Evolutionary conservation across 2,329 filamentous ascomycete species (phyloP).

Genomic region (Ustilaginoidea virens): DNA sequence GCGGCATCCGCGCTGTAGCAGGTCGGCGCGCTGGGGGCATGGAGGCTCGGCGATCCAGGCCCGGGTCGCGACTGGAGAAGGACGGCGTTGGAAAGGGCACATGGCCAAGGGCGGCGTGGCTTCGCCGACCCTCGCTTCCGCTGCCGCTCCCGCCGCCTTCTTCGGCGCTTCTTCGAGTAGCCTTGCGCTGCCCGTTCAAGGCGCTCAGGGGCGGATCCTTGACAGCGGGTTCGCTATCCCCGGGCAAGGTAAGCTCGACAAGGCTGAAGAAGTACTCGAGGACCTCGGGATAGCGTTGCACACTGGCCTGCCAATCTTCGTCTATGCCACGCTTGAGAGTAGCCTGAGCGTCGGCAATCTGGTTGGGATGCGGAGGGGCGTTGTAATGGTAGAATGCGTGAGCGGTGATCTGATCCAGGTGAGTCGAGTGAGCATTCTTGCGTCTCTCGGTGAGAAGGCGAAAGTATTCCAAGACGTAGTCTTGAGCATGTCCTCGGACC

Average conservation of each 20-base stretch:
- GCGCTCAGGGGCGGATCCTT: conserved; percentile 45
- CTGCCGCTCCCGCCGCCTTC: conserved; percentile 1
- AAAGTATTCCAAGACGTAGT: conserved; percentile 54
- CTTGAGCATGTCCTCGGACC: conserved; percentile 50
- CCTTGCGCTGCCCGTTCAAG: conserved; percentile 32
- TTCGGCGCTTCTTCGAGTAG: conserved; percentile 20
- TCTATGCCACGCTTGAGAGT: conserved; percentile 60
- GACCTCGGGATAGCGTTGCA: conserved; percentile 67
- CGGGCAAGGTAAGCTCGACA: conserved; percentile 49
- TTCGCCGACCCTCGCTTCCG: conserved; percentile 2
- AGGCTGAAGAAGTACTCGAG: conserved; percentile 66
- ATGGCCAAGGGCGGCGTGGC: background rate
- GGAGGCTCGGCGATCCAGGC: conserved; percentile 2
- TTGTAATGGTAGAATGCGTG: conserved; percentile 43
- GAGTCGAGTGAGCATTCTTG: conserved; percentile 37
- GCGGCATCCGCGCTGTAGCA: conserved; percentile 2
- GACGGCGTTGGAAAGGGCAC: conserved; percentile 1
- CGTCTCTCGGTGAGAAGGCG: conserved; percentile 43
- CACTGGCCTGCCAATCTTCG: conserved; percentile 62
- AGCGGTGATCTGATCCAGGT: conserved; percentile 39
- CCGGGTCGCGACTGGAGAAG: conserved; percentile 1
- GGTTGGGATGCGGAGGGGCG: conserved; percentile 39
- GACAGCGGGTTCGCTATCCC: conserved; percentile 42
- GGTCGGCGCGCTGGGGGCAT: conserved; percentile 3
- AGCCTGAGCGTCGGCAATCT: conserved; percentile 49